Evolutionary conservation across 768 basidiomycete genomes (phyloP), one percentile per base, ranked within the genome.

Genomic region (Trametes maxima): DNA sequence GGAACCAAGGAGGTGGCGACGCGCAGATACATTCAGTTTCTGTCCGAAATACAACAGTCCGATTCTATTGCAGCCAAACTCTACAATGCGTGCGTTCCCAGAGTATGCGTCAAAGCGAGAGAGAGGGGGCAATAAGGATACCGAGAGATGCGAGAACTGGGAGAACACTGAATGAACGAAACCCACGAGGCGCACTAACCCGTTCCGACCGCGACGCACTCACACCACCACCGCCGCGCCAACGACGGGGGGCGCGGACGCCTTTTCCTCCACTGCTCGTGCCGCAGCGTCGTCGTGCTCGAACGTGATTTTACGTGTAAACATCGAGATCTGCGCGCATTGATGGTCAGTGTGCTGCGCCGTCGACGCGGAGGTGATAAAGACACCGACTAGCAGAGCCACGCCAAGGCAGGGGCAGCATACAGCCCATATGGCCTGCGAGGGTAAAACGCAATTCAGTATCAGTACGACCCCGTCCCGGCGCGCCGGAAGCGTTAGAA

Each of bases 351-450:
- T 42, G 21, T 12, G 7, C 21, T 12, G 35, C 35, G n/a, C 19
- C 40, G 5, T 12, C 17, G 36, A 45, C 24, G 40, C 43, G 35
- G 28, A 43, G 46, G 25, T 47, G 47, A 35, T 46, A 65, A 56
- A 62, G 59, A 56, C 36, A 75, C 78, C 69, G 69, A 89, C 87
- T 72, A 90, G 67, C 67, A 85, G 80, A 39, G 89, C 86, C 55
- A 85, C 68, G 33, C 85, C 86, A 52, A 92, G 72, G 69, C 85
- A 84, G 21, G 90, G 89, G 42, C 84, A 76, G 72, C 89, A 92
- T 36, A 88, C 81, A 16, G 82, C 81, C 90, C 90, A 92, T 59
- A 92, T 81, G 57, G 80, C 82, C 89, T 90, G 60, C 43, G 37
- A 24, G 51, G 37, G 44, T 22, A 49, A 56, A 51, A 49, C 48